Evolutionary conservation across 495 filamentous ascomycete species (phyloP).

Genomic region (Hypomontagnella submonticulosa): DNA sequence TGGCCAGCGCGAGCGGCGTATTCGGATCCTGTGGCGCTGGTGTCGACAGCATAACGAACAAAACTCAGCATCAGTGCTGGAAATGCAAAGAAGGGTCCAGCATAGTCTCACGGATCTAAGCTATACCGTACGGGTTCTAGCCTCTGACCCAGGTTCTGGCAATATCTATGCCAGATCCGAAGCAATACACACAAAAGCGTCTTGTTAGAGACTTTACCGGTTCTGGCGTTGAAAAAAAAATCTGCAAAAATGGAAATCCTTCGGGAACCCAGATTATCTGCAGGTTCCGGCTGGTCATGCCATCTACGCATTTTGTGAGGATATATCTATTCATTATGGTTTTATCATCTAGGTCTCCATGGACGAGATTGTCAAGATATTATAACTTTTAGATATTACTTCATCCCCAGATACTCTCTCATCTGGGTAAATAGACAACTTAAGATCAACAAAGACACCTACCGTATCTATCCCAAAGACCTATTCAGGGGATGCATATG

Average conservation of each 20-base stretch:
- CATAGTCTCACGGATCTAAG: slow-evolving; percentile 22
- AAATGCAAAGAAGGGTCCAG: slow-evolving; percentile 50
- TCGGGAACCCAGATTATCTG: no score
- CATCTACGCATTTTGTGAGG: neutral
- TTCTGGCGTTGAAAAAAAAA: neutral
- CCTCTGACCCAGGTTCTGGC: neutral
- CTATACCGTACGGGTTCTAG: neutral
- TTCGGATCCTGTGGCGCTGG: slow-evolving; percentile 55
- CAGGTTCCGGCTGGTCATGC: no score
- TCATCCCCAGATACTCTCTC: no score
- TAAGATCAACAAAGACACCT: no score
- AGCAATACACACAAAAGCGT: neutral
- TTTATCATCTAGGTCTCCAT: neutral
- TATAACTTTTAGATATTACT: neutral
- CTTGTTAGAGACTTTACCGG: neutral
- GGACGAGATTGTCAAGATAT: neutral
- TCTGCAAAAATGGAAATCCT: no score
- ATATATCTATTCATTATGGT: slow-evolving; percentile 6
- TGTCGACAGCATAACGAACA: slow-evolving; percentile 43
- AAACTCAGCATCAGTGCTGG: slow-evolving; percentile 54
- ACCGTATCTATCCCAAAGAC: no score
- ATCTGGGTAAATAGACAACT: no score
- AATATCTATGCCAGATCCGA: neutral
- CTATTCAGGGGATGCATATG: no score
- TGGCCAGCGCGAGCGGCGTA: slow-evolving; percentile 47